These are phyloP conservation scores for Colletotrichum sp. DNA, from an alignment of 2,329 filamentous ascomycete genomes.

Conservation along the genomic window DNA sequence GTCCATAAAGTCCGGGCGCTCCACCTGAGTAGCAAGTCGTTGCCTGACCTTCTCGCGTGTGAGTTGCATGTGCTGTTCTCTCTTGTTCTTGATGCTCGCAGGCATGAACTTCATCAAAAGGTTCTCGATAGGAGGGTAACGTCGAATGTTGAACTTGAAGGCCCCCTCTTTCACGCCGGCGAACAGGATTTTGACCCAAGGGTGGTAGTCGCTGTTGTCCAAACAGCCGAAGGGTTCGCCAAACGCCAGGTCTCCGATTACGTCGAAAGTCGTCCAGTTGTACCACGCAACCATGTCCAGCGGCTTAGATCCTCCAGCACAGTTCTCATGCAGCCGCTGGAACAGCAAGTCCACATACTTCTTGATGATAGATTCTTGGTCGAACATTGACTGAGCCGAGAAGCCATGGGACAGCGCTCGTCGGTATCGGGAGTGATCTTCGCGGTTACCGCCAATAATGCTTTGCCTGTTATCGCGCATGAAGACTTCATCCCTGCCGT, in stretches of 20 bases:
- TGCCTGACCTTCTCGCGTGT: neutral
- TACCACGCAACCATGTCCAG: slow-evolving; percentile 16
- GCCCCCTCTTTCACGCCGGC: neutral
- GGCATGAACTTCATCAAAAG: neutral
- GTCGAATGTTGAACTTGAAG: neutral
- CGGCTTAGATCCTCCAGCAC: neutral
- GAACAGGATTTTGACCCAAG: slow-evolving; percentile 26
- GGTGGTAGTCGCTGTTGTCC: slow-evolving; percentile 26
- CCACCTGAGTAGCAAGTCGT: neutral
- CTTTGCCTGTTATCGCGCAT: neutral
- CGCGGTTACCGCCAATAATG: slow-evolving; percentile 12
- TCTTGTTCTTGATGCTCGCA: neutral
- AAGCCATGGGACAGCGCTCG: slow-evolving; percentile 33
- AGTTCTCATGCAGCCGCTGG: slow-evolving; percentile 29
- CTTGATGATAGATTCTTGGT: slow-evolving; percentile 24
- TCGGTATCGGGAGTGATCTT: slow-evolving; percentile 26
- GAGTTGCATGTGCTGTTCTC: neutral
- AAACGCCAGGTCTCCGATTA: slow-evolving; percentile 34
- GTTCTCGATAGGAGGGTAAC: neutral
- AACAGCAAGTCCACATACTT: slow-evolving; percentile 33
- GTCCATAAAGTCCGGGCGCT: slow-evolving; percentile 1
- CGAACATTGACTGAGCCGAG: slow-evolving; percentile 28
- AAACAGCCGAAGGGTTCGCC: slow-evolving; percentile 34
- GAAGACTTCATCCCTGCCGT: neutral
- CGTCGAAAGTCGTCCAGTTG: slow-evolving; percentile 33